Base-by-base conservation (phyloP, 352 stramenopile species). In the Phytophthora litchii region DNA sequence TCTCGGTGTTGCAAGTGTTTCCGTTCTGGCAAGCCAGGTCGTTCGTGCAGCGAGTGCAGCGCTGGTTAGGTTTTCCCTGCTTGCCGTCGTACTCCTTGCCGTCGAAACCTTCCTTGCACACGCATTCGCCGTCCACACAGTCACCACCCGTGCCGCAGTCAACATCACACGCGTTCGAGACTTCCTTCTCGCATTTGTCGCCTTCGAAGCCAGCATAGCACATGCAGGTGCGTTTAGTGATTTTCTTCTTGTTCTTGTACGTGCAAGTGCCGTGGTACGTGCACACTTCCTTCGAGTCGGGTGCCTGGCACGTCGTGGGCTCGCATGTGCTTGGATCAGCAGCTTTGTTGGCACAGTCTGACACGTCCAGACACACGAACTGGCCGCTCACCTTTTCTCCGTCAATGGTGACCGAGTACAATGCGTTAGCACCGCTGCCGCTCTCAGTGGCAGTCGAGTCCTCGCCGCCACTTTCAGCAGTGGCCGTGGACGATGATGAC, bases 241-340 rank as follows among this genome's bases (percentile, higher is more conserved):
- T 86, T 41, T 74, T 83, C 60, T 78, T 74, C 42, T 80, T 81
- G 40, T 60, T 77, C 46, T 78, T 75, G 75, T 91, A 91, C 51
- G 81, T 84, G 67, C 81, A 91, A 4, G 81, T 91, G 17, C 81
- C 81, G 46, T 88, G 81, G 64, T 91, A 79, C 23, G 77, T 88
- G 72, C 78, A 88, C 27, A 78, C 68, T 25, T 66, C 66, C 37
- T 80, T 83, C 4, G 69, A 76, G 54, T 53, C 61, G 2, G 74
- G 29, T 3, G 74, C 60, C 21, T 78, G 76, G 43, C 78, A 88
- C 0, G 63, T 64, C 14, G 38, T 60, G 0, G 72, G 59, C 12
- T 74, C 66, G 43, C 78, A 85, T 10, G 62, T 74, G 56, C 25
- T 73, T 38, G 67, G 69, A 41, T 83, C 70, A 19, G 72, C 72